Conservation (phyloP, 257 asterid genomes). For the Craterostigma plantagineum region DNA sequence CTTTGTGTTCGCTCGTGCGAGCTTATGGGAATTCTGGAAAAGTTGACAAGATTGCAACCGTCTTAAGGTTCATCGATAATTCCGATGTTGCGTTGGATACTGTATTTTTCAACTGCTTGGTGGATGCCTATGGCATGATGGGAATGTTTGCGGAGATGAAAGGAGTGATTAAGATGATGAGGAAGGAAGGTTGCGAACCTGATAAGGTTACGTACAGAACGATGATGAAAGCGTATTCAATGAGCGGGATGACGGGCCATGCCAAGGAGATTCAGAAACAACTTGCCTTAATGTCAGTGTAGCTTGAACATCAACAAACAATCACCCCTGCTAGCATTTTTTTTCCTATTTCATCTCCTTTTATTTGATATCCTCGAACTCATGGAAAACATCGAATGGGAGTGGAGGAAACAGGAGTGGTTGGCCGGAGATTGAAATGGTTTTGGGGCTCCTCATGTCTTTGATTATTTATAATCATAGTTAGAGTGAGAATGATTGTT, state of each 20-base stretch:
- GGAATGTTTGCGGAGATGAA: constrained; percentile 74
- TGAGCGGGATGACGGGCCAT: constrained; percentile 39
- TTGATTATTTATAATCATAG: no score
- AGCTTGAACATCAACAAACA: no score
- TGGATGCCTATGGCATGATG: constrained; percentile 83
- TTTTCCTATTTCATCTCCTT: no score
- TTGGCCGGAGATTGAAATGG: no score
- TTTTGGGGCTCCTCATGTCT: no score
- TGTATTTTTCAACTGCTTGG: constrained; percentile 71
- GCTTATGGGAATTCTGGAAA: constrained; percentile 63
- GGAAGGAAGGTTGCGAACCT: constrained; percentile 45
- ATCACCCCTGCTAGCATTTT: no score
- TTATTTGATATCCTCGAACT: no score
- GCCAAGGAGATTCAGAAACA: constrained; percentile 42
- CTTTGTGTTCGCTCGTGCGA: constrained; percentile 68
- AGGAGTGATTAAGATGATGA: constrained; percentile 67
- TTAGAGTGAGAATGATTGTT: no score
- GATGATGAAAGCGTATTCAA: constrained; percentile 55
- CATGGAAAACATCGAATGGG: no score
- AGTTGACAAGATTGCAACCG: constrained; percentile 40
- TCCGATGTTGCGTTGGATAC: constrained; percentile 64
- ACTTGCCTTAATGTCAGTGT: constrained; percentile 23
- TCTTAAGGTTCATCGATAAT: constrained; percentile 41
- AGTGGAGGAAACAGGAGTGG: no score
- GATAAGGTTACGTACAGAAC: constrained; percentile 68